These are phyloP conservation scores for Candida orba DNA, from an alignment of 805 yeast genomes.

Conservation along the genomic window DNA sequence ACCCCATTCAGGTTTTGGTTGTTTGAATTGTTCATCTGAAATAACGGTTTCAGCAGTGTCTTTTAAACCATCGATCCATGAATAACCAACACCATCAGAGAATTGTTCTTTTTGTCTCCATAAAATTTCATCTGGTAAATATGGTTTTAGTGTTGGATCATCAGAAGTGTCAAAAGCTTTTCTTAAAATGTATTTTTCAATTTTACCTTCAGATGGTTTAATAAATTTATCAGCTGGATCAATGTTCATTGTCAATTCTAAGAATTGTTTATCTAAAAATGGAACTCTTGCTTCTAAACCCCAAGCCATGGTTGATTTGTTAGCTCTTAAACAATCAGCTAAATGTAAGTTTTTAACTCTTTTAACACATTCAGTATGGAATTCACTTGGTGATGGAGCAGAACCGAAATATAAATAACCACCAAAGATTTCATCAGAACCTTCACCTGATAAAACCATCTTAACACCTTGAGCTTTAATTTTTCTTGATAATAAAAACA, in stretches of 20 bases:
- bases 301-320: conserved; percentile 99
- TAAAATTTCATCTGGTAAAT: conserved; percentile 91
- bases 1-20: conserved; percentile 96
- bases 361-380: conserved; percentile 92
- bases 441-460: conserved; percentile 99
- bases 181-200: conserved; percentile 94
- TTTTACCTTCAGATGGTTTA: conserved; percentile 58
- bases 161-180: conserved; percentile 94
- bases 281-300: conserved; percentile 99
- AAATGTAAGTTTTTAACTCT: conserved; percentile 96
- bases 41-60: conserved; percentile 86
- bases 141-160: conserved; percentile 71
- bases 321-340: conserved; percentile 97
- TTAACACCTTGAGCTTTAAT: conserved; percentile 99
- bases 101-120: conserved; percentile 99
- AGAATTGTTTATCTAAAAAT: conserved; percentile 89
- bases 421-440: conserved; percentile 98
- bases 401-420: conserved; percentile 96
- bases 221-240: conserved; percentile 90
- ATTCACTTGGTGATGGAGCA: conserved; percentile 89
- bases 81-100: conserved; percentile 98
- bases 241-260: conserved; percentile 89
- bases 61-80: conserved; percentile 97
- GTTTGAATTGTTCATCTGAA: conserved; percentile 82
- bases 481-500: conserved; percentile 92